Percentiles rank a stretch among this genome's conserved stretches.
Conservation (phyloP, 495 filamentous ascomycete species). For the Penicillium tannophilum region DNA sequence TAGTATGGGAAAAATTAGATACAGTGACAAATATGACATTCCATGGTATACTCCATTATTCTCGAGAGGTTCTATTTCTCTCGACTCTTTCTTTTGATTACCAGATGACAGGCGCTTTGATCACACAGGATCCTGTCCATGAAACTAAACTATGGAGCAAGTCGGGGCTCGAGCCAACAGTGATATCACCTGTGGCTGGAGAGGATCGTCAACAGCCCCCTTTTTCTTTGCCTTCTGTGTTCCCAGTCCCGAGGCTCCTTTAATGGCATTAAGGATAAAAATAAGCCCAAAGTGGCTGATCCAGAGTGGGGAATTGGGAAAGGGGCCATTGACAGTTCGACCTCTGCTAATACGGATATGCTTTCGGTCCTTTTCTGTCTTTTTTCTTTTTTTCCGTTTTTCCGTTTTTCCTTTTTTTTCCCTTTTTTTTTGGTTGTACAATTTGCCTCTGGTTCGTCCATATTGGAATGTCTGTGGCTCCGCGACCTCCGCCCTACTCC, state of each 20-base stretch:
- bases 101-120: conserved; percentile 16
- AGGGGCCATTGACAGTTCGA: conserved; percentile 4
- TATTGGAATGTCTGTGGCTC: conserved; percentile 3
- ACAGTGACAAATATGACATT: too few relatives aligned
- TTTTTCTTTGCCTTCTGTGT: conserved; percentile 12
- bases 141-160: conserved; percentile 1
- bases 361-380: not conserved
- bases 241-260: conserved; percentile 21
- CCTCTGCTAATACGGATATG: not conserved
- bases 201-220: conserved; percentile 20
- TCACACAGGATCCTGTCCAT: conserved; percentile 9
- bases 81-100: too few relatives aligned
- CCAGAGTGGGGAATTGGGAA: conserved; percentile 16
- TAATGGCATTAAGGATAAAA: conserved; percentile 20
- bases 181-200: conserved; percentile 21
- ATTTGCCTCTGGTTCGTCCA: not conserved
- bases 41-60: too few relatives aligned
- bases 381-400: not conserved
- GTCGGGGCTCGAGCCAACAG: conserved; percentile 15
- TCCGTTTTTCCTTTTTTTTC: not conserved
- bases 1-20: not conserved
- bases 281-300: conserved; percentile 25
- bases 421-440: not conserved
- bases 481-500: conserved; percentile 10
- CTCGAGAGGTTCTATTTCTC: too few relatives aligned